Conservation (phyloP, 176 grass and related monocot species). For the Cenchrus americanus region DNA sequence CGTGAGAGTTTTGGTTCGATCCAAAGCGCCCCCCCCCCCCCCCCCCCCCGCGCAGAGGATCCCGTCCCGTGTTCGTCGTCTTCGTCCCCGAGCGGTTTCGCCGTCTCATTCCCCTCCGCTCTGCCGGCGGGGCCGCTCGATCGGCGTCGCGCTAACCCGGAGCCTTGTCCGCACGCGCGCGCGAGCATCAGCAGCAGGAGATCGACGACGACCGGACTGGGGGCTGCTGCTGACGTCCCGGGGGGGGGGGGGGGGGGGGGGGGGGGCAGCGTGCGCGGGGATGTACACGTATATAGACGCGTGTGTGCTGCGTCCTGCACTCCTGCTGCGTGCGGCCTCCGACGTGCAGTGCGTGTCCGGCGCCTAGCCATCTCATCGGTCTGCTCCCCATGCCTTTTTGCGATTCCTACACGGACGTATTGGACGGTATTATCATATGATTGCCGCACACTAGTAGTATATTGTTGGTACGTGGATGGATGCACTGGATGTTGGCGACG, state of each 20-base stretch:
- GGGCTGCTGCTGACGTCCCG: background rate
- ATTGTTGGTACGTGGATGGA: slow-evolving; percentile 20
- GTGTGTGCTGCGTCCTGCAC: background rate
- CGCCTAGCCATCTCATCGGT: background rate
- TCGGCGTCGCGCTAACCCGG: background rate
- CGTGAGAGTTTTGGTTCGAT: background rate
- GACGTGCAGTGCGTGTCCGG: slow-evolving; percentile 13
- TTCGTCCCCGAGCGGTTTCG: background rate
- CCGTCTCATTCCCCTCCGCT: background rate
- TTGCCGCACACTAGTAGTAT: background rate
- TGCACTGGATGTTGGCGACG: background rate
- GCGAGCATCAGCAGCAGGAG: background rate
- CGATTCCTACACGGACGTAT: background rate
- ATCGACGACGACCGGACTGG: background rate
- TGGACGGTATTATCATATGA: slow-evolving; percentile 13
- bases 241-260: too few species aligned
- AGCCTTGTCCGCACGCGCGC: slow-evolving; percentile 18
- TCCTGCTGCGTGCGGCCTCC: slow-evolving; percentile 30
- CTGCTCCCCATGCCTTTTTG: background rate
- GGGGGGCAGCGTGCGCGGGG: background rate
- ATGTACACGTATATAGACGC: background rate
- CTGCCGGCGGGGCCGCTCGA: too few species aligned
- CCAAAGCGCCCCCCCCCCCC: too few species aligned
- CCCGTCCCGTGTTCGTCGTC: too few species aligned
- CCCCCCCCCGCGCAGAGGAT: too few species aligned